A percentile compares a stretch with the other conserved stretches of the same genome.
Evolutionary conservation across 2,329 filamentous ascomycete genomes (phyloP).

Genomic region (Cercospora sesami): DNA sequence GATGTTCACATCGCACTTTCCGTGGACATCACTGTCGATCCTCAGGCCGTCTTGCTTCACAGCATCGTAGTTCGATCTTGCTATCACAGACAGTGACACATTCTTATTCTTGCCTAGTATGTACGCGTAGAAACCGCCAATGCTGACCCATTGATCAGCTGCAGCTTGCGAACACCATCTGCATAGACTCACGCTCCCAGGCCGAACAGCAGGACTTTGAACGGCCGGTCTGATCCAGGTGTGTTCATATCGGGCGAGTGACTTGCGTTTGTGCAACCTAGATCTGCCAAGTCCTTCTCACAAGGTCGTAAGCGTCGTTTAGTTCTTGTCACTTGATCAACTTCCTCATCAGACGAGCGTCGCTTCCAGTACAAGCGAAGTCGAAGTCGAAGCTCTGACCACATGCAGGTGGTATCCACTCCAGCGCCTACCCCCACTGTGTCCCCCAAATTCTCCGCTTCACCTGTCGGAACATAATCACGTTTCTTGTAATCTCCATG

Average conservation of each 20-base stretch:
- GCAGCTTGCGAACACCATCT: neutral
- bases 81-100: constrained; percentile 47
- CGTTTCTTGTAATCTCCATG: neutral
- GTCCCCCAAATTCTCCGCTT: constrained; percentile 3
- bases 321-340: neutral
- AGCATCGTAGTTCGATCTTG: constrained; percentile 49
- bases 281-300: neutral
- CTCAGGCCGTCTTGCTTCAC: constrained; percentile 46
- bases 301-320: neutral
- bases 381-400: neutral
- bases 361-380: neutral
- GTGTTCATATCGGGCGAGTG: constrained; percentile 3
- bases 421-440: neutral
- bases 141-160: constrained; percentile 41
- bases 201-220: constrained; percentile 53
- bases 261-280: neutral
- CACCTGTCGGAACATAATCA: neutral
- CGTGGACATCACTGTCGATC: constrained; percentile 47
- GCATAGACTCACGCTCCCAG: constrained; percentile 52
- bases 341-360: neutral
- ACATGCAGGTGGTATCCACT: neutral
- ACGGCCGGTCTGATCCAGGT: constrained; percentile 11
- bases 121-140: constrained; percentile 61
- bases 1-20: constrained; percentile 38
- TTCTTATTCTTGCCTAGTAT: constrained; percentile 48